Conservation (phyloP, 2,329 filamentous ascomycete species). For the Penicillium crustosum region DNA sequence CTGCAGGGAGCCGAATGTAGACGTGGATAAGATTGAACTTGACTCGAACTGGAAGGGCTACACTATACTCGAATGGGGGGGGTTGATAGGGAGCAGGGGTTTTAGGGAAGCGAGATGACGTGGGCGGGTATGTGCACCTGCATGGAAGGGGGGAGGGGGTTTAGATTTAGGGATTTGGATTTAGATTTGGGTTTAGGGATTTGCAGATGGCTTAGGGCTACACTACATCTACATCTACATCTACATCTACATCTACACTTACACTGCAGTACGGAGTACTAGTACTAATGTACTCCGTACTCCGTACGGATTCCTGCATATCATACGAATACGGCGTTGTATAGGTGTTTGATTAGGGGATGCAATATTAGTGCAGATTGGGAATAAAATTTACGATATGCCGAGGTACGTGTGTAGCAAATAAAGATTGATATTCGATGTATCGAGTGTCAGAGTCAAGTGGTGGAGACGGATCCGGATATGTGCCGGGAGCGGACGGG, state of each 20-base stretch:
- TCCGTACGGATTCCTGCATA: not conserved
- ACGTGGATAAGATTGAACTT: not conserved
- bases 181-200: too few relatives aligned
- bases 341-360: too few relatives aligned
- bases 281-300: not conserved
- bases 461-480: not conserved
- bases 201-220: not conserved
- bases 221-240: not conserved
- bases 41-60: not conserved
- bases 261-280: not conserved
- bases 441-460: not conserved
- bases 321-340: not conserved
- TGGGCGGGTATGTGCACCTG: constrained; percentile 1
- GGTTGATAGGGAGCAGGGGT: not conserved
- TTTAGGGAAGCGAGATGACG: not conserved
- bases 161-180: not conserved
- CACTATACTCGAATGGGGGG: not conserved
- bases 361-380: not conserved
- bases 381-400: not conserved
- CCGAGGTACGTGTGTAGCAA: not conserved
- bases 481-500: not conserved
- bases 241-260: not conserved
- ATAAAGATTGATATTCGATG: not conserved
- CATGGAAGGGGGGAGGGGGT: not conserved
- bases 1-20: not conserved